These are phyloP conservation scores for Nigrograna mackinnonii DNA, from an alignment of 2,329 filamentous ascomycete genomes.

Conservation along the genomic window DNA sequence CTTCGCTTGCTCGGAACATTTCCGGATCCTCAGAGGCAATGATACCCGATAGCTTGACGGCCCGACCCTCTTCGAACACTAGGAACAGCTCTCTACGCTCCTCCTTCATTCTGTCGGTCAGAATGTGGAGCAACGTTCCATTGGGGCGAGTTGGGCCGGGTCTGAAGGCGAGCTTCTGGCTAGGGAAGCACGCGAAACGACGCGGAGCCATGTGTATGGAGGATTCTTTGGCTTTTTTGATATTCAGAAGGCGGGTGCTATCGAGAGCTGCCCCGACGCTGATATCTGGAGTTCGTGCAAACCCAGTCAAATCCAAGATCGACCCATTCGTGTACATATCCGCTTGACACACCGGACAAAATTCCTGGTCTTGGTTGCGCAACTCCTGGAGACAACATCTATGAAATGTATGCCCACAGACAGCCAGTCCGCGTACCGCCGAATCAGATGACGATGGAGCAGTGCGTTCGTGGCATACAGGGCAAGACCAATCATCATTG, in stretches of 20 bases:
- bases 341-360: background rate
- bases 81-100: background rate
- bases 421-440: background rate
- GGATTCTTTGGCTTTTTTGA: background rate
- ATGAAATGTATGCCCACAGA: background rate
- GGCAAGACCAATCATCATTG: background rate
- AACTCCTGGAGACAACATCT: background rate
- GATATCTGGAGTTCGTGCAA: background rate
- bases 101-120: background rate
- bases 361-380: background rate
- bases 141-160: background rate
- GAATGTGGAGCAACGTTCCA: background rate
- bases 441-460: background rate
- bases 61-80: background rate
- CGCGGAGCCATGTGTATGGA: background rate
- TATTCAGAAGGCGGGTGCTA: background rate
- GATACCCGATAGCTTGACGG: background rate
- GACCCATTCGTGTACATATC: background rate
- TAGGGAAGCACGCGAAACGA: background rate
- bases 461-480: background rate
- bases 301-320: background rate
- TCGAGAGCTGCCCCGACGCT: background rate
- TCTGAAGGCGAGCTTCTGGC: background rate
- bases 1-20: background rate
- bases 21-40: background rate